Evolutionary conservation across 2,329 filamentous ascomycete genomes (phyloP).

Genomic region (Botrytis porri): DNA sequence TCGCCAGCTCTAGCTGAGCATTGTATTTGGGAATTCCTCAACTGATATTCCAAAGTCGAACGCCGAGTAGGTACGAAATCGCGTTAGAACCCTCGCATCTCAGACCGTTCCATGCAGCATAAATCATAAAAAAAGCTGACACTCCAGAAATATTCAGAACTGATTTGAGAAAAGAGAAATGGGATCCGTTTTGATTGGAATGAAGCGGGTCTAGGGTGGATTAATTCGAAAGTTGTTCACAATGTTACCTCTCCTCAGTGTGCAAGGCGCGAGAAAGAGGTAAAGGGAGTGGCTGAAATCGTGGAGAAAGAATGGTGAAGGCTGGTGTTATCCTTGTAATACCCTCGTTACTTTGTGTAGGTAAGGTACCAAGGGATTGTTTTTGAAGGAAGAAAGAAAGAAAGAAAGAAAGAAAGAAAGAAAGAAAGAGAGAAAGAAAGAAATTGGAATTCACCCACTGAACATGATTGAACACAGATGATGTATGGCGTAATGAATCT

Average conservation of each 20-base stretch:
- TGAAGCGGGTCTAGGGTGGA: slow-evolving; percentile 16
- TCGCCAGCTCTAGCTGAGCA: slow-evolving; percentile 30
- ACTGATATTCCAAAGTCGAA: slow-evolving; percentile 9
- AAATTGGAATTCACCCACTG: not conserved
- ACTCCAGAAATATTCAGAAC: not conserved
- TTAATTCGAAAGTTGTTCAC: slow-evolving; percentile 6
- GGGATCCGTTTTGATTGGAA: slow-evolving; percentile 2
- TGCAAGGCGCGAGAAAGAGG: not conserved
- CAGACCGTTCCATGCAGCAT: slow-evolving; percentile 8
- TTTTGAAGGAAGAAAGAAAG: not conserved
- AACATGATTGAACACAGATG: not conserved
- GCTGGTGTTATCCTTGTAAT: slow-evolving; percentile 15
- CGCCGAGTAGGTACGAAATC: slow-evolving; percentile 8
- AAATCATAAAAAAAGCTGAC: slow-evolving; percentile 1
- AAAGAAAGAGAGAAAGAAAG: not conserved
- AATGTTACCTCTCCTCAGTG: slow-evolving; percentile 3
- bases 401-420: not conserved
- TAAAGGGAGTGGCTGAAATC: slow-evolving; percentile 19
- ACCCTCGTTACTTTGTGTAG: not conserved
- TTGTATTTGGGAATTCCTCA: slow-evolving; percentile 21
- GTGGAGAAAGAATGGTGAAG: slow-evolving; percentile 19
- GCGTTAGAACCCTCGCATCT: slow-evolving; percentile 11
- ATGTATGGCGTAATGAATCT: not conserved
- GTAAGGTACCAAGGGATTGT: not conserved
- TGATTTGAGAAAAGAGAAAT: slow-evolving; percentile 10